Conservation (phyloP, 108 stramenopile genomes). For the Cyclotella sp. region DNA sequence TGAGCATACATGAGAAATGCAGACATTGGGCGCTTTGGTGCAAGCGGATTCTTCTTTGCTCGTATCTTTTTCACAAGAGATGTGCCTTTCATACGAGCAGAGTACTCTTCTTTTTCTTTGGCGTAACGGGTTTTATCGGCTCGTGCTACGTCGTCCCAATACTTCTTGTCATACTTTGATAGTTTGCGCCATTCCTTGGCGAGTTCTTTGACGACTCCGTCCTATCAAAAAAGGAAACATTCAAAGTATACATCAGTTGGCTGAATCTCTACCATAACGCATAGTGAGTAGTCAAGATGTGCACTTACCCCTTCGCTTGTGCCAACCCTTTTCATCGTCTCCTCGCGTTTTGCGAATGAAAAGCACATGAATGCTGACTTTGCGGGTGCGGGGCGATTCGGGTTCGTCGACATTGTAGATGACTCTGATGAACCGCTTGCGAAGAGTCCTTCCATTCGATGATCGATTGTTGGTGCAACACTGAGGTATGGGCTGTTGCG, state of each 20-base stretch:
- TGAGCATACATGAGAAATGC: conserved; percentile 51
- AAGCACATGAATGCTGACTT: conserved; percentile 55
- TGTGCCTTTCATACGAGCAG: not conserved
- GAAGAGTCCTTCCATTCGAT: conserved; percentile 2
- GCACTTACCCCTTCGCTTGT: conserved; percentile 7
- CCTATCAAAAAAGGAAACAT: not conserved
- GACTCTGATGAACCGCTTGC: conserved; percentile 30
- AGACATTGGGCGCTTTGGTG: conserved; percentile 48
- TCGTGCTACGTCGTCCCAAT: conserved; percentile 39
- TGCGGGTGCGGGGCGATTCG: conserved; percentile 31
- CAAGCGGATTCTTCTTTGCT: conserved; percentile 50
- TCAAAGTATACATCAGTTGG: conserved; percentile 2
- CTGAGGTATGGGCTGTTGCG: conserved; percentile 26
- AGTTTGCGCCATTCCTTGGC: conserved; percentile 46
- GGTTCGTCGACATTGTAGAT: conserved; percentile 16
- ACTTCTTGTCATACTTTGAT: conserved; percentile 14
- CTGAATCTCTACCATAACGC: not conserved
- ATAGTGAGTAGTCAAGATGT: not conserved
- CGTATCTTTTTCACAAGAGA: conserved; percentile 32
- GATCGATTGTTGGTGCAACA: conserved; percentile 21
- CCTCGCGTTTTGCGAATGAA: conserved; percentile 20
- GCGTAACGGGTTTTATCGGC: conserved; percentile 38
- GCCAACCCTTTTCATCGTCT: conserved; percentile 21
- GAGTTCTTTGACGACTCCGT: conserved; percentile 31
- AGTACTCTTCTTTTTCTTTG: conserved; percentile 36